Conservation (phyloP, 2,329 filamentous ascomycete genomes). For the Trichophyton rubrum region DNA sequence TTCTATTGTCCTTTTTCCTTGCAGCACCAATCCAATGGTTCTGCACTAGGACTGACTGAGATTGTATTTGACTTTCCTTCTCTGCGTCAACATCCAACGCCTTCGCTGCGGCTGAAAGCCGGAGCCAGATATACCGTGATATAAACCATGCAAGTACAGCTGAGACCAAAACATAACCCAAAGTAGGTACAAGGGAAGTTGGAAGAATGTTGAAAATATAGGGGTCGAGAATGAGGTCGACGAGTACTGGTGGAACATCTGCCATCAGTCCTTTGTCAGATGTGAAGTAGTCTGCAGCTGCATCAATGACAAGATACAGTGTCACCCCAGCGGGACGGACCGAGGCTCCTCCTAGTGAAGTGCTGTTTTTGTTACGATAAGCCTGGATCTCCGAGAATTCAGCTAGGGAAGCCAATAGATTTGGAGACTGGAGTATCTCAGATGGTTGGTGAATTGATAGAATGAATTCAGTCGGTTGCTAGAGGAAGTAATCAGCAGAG, state of each 20-base stretch:
- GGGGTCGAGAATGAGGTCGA: conserved; percentile 76
- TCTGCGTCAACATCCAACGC: not conserved
- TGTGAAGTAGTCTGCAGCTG: conserved; percentile 77
- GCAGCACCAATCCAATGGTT: not conserved
- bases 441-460: conserved; percentile 53
- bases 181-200: conserved; percentile 60
- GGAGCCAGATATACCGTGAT: not conserved
- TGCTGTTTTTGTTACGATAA: conserved; percentile 16
- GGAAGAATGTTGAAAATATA: conserved; percentile 71
- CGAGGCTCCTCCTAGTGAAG: not conserved
- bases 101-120: not conserved
- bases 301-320: conserved; percentile 60
- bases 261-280: conserved; percentile 63
- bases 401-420: conserved; percentile 53
- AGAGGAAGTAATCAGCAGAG: not conserved
- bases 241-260: conserved; percentile 57
- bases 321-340: conserved; percentile 31
- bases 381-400: conserved; percentile 46
- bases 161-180: conserved; percentile 53
- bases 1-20: not conserved
- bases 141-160: conserved; percentile 39
- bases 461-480: conserved; percentile 79
- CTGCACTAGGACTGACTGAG: not conserved
- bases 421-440: conserved; percentile 48
- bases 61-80: not conserved